Base-by-base conservation (phyloP, 2,329 filamentous ascomycete genomes). In the Chaetomiaceae sp. region DNA sequence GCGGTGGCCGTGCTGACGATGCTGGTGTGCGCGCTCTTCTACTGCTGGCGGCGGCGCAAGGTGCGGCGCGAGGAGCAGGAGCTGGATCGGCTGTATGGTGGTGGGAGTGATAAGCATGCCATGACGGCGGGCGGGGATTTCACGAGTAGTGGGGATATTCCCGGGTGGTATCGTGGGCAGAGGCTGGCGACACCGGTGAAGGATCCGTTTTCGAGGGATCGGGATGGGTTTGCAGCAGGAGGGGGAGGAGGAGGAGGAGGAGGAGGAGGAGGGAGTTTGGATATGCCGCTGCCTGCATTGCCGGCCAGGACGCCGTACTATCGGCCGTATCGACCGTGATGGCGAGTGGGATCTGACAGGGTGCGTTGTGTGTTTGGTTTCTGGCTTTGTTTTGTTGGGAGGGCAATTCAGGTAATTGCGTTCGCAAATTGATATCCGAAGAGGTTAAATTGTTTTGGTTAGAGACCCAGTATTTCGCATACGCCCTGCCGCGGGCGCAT, bases 121-220 rank as follows among this genome's bases (percentile, higher is more conserved):
- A 39, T 39, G 19, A 42, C 37, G 9, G 35, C 41, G 6, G 49
- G 38, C 10, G 46, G 45, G 7, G 47, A 52, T 19, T 43, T 53
- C 10, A 40, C 48, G 2, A 35, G 27, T 3, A 41, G 33, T 12
- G 29, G 38, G 10, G 51, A 55, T 11, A 55, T 57, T 10, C 56
- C 57, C 2, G 56, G 57, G 1, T 59, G 56, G 55, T 56, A 58
- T 29, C 56, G 55, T 15, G 55, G 57, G 1, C 51, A 56, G 36
- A 43, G 50, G 36, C 42, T 43, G 36, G 20, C 24, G 34, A 47
- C 52, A 24, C 38, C 44, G 35, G 18, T 45, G 14, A 27, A 45
- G 10, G 50, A 53, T 35, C 47, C 42, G 19, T 47, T 47, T 37
- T 30, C 12, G 17, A 27, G 32, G 24, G 33, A 12, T 33, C 20